Base-by-base conservation (phyloP, 805 yeast species). In the Candida sanyiensis region DNA sequence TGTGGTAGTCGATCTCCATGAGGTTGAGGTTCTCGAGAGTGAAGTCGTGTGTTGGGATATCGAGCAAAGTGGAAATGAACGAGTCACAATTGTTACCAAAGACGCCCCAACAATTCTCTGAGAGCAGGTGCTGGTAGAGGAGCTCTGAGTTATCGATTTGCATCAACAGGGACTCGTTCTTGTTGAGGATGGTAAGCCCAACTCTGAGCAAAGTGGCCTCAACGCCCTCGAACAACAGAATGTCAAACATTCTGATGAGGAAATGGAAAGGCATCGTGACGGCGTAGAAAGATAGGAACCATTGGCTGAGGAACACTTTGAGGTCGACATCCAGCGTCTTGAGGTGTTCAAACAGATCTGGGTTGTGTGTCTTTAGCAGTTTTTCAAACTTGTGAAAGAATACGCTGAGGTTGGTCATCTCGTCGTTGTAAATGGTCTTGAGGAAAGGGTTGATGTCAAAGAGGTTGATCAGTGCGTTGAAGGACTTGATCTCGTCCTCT, bases 281-380 rank as follows among this genome's bases (percentile, higher is more conserved):
- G 2, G 80, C 74, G 46, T 67, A 70, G 44, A 77, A 70, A 1
- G 81, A 72, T 34, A 78, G 54, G 67, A 81, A 77, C 85, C 85
- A 78, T 52, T 79, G 83, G 35, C 70, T 70, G n/a, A 77, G 64
- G 54, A 67, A 76, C 33, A 61, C 70, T 43, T 63, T 69, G 48
- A 62, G 59, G 49, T 63, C 80, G 48, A 62, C 67, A 39, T 55
- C 57, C 5, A 62, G 45, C 3, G 51, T 42, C 18, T 50, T 44
- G 39, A 78, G 64, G 50, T 78, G 82, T 3, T 43, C 33, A 37
- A 55, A 58, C 28, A 77, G 58, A 19, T 62, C 66, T 3, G 64
- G 61, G 33, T 74, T 66, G 25, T 64, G 54, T 13, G 51, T 41
- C n/a, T 56, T 46, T 26, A 78, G 61, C 19, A 77, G 60, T 22